Base-by-base conservation (phyloP, 495 filamentous ascomycete species). In the Penicillium lagena region DNA sequence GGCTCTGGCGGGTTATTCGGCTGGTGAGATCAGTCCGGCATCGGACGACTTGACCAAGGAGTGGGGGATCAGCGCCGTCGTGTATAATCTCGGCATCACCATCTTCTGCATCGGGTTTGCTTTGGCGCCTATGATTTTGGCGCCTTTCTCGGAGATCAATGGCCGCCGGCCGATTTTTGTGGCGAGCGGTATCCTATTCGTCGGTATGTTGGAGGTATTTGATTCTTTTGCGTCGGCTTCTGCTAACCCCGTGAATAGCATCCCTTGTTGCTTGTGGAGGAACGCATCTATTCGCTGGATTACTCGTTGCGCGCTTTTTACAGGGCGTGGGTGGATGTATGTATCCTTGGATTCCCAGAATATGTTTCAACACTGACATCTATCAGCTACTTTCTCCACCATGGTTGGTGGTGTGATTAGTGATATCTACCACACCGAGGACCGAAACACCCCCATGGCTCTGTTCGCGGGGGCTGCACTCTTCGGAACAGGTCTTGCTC, bases 391-490 rank as follows among this genome's bases (percentile, higher is more conserved):
- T 0, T 96, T 95, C 59, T 85, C 80, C 5, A 94, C 89, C 10
- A 91, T 96, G 84, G 87, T 95, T 2, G 91, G 91, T 30, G 91
- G 91, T 0, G 86, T 96, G 7, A 84, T 97, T 29, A 83, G 83
- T 41, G 91, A 97, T 53, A 83, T 96, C 46, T 96, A 89, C 61
- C 81, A 83, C 31, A 77, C 85, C 8, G 63, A 86, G 47, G 85
- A 84, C 32, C 72, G 91, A 29, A 95, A 96, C 51, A 87, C 84
- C 2, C 87, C 90, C 5, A 97, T 97, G 91, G 84, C 89, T 2
- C 54, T 94, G 2, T 96, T 94, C 59, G 81, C 83, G 1, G 86
- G 81, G 1, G 70, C 72, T 14, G 90, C 87, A 0, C 63, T 96
- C 8, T 73, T 85, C 12, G 93, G 90, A 1, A 96, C 88, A 0